Evolutionary conservation across 768 basidiomycete species (phyloP).

Genomic region (Lentinula boryana): DNA sequence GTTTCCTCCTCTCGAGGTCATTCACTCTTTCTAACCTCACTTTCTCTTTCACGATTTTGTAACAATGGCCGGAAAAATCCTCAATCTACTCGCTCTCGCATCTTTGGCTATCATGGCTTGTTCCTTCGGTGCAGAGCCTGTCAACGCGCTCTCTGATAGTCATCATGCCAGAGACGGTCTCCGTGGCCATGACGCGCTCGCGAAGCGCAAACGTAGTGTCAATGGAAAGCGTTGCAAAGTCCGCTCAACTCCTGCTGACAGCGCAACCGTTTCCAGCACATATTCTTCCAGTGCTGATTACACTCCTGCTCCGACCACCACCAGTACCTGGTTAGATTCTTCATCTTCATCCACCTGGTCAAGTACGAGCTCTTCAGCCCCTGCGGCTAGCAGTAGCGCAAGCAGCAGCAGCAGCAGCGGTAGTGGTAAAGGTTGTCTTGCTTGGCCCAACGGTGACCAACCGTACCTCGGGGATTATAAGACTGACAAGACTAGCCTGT

Average conservation of each 20-base stretch:
- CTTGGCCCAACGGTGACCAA: conserved; percentile 58
- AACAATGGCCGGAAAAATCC: conserved; percentile 47
- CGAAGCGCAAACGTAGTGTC: conserved; percentile 44
- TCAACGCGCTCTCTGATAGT: conserved; percentile 47
- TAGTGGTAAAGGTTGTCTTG: conserved; percentile 42
- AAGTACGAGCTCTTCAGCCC: conserved; percentile 14
- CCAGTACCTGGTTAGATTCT: conserved; percentile 7
- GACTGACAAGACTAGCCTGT: conserved; percentile 38
- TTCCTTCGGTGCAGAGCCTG: conserved; percentile 39
- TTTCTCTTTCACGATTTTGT: conserved; percentile 13
- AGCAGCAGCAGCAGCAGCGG: neutral
- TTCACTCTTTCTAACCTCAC: conserved; percentile 15
- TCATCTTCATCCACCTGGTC: neutral
- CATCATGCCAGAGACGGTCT: conserved; percentile 37
- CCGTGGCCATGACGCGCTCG: conserved; percentile 38
- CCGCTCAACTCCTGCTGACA: conserved; percentile 28
- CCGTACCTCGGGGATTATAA: conserved; percentile 45
- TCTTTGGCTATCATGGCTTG: conserved; percentile 51
- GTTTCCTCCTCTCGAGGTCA: conserved; percentile 7
- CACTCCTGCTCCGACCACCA: conserved; percentile 11
- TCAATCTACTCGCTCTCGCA: conserved; percentile 54
- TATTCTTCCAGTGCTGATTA: conserved; percentile 11
- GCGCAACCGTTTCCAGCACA: conserved; percentile 11
- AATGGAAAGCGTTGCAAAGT: conserved; percentile 52
- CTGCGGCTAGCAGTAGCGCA: neutral